These are phyloP conservation scores for Dioscorea zingiberensis DNA, from an alignment of 106 monocot genomes.

Conservation along the genomic window DNA sequence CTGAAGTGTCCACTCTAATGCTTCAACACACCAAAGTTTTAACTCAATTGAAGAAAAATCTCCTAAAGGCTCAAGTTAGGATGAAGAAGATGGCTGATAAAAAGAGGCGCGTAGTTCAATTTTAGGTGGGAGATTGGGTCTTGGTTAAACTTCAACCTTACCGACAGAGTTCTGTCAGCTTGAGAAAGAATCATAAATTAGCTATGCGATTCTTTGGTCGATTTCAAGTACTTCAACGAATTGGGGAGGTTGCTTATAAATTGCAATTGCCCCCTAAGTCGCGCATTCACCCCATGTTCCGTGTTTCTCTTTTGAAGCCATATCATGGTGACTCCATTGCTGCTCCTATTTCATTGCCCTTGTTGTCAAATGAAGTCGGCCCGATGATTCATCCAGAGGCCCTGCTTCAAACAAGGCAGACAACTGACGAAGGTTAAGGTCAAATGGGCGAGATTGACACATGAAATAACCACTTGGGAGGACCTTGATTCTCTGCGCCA, in stretches of 20 bases:
- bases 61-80: neutral
- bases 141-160: constrained; percentile 2
- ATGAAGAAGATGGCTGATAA: neutral
- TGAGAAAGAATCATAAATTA: neutral
- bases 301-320: no score
- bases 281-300: no score
- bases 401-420: no score
- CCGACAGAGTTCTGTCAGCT: neutral
- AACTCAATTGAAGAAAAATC: neutral
- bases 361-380: no score
- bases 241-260: neutral
- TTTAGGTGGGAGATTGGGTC: neutral
- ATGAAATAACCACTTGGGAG: no score
- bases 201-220: neutral
- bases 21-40: neutral
- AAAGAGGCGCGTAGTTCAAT: neutral
- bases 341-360: no score
- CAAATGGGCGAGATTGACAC: no score
- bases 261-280: no score
- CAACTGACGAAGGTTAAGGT: no score
- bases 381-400: no score
- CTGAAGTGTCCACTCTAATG: neutral
- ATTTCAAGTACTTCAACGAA: neutral
- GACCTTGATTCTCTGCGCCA: no score
- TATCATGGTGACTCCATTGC: no score